Conservation (phyloP, 345 rosid species). For the Euphorbia peplus region DNA sequence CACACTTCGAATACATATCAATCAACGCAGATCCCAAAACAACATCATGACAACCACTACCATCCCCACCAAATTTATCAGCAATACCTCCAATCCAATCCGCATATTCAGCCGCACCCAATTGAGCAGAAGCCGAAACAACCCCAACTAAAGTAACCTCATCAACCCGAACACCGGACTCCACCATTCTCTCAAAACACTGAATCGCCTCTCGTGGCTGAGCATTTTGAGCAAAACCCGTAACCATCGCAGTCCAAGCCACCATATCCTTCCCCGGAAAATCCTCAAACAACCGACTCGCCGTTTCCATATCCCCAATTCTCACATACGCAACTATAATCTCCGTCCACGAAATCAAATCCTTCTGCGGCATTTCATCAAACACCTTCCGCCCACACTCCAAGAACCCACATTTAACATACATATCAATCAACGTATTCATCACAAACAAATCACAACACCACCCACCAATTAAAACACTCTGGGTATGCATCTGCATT, state of each 20-base stretch:
- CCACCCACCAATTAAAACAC: conserved; percentile 61
- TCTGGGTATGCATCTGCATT: conserved; percentile 69
- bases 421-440: conserved; percentile 61
- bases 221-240: conserved; percentile 66
- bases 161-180: conserved; percentile 43
- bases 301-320: conserved; percentile 54
- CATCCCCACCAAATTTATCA: conserved; percentile 37
- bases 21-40: conserved; percentile 73
- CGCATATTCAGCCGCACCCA: conserved; percentile 56
- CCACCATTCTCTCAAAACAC: conserved; percentile 59
- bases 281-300: conserved; percentile 41
- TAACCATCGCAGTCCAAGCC: conserved; percentile 79
- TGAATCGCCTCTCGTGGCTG: conserved; percentile 65
- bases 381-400: conserved; percentile 56
- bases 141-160: conserved; percentile 56
- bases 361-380: conserved; percentile 63
- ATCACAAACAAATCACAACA: conserved; percentile 58
- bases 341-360: conserved; percentile 65
- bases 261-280: conserved; percentile 59
- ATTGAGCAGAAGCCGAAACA: conserved; percentile 79
- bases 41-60: conserved; percentile 36
- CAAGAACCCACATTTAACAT: conserved; percentile 50
- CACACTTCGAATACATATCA: conserved; percentile 88
- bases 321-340: conserved; percentile 56
- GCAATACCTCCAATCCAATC: conserved; percentile 46